Evolutionary conservation across 495 filamentous ascomycete genomes (phyloP), one percentile per base, ranked within the genome.

Genomic region (Entonaema liquescens): DNA sequence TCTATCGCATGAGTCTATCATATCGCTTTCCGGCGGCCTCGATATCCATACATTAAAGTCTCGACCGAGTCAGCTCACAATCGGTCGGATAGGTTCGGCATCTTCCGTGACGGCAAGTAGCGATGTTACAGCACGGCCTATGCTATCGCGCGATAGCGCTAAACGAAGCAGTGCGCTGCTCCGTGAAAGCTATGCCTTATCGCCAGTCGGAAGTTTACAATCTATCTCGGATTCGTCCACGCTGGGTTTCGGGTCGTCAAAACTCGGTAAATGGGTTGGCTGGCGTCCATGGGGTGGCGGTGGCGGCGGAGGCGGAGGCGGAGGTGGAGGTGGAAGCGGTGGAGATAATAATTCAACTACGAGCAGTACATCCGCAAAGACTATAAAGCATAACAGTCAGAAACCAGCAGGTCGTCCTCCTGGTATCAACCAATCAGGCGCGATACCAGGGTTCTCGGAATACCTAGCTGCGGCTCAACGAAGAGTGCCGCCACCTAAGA

Each of bases 31-130:
- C 8, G 85, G 85, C 49, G 82, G 82, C 0, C 79, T 87, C 57
- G 85, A 87, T 70, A 86, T 87, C 17, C 86, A 86, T 71, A 87
- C 85, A 0, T 78, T 88, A 21, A 82, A 82, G 62, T 80, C 78
- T 0, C 76, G 85, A 3, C 85, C 86, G 9, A 85, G 83, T 25
- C 86, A 88, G 58, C 77, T 86, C 12, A 79, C 80, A 0, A 80
- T 88, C 5, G 67, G 79, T 5, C 82, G 78, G 5, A 76, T 83
- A 6, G 83, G 84, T 19, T 72, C 81, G 5, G 82, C 78, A 1
- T 73, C 79, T 9, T 78, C 83, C 3, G 78, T 83, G 5, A 83
- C 80, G 0, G 78, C 79, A 9, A 63, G 84, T 52, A 82, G 81
- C 62, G 76, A 71, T 29, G 66, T 82, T 59, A 80, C 75, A 21